Base-by-base conservation (phyloP, 2,329 filamentous ascomycete species). In the Exserohilum rostratum region DNA sequence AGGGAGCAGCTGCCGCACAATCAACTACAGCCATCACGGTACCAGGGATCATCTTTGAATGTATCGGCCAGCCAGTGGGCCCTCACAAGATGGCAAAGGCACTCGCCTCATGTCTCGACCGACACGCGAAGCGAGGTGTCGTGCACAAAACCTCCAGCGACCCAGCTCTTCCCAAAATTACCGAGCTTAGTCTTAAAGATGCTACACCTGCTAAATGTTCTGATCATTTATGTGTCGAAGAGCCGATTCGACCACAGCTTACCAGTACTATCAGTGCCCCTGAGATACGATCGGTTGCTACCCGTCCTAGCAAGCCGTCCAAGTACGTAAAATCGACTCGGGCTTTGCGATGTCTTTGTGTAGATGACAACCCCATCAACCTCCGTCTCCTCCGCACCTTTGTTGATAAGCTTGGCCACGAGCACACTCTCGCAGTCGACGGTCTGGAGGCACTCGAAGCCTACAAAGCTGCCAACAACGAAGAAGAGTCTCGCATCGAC, bases 311-410 rank as follows among this genome's bases (percentile, higher is more conserved):
- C 20, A 67, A 64, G 46, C 61, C 64, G 30, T 62, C 60, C 3
- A 50, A 54, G 6, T 62, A 62, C n/a, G 34, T 42, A 9, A 58
- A 62, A 20, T 55, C 59, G 2, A 54, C 64, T 12, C 61, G 55
- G 3, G 55, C 68, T 1, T 51, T 74, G 12, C 65, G 71, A 35
- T 70, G 75, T 31, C 64, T 77, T 11, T 70, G 72, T 9, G 74
- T 76, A 3, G 75, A 77, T 34, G 75, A 77, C 58, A 77, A 77
- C 30, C 68, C 72, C 0, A 75, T 77, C 63, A 77, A 77, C 47
- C 68, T 77, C 4, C 68, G 67, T 0, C 65, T 77, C 2, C 63
- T 77, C 1, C 66, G 64, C 0, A 74, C 71, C 2, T 74, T 76
- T 33, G 63, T 75, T 18, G 62, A 71, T 29, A 76, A 75, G 50